Conservation (phyloP, 2,329 filamentous ascomycete genomes). For the Orbilia brochopaga region DNA sequence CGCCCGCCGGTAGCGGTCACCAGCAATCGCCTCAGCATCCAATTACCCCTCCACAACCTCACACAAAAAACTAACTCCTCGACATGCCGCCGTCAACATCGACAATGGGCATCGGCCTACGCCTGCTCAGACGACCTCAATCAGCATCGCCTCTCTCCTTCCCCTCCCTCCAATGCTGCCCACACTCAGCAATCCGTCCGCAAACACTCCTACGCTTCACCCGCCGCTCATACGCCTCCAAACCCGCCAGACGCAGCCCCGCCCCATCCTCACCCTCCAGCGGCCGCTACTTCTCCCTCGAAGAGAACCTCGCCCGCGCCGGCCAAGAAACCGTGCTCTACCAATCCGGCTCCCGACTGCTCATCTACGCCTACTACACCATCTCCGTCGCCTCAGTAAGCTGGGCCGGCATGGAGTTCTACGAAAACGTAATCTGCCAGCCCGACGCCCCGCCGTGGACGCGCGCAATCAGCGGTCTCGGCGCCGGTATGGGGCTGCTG, state of each 20-base stretch:
- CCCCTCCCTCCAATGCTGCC: no score
- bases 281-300: conserved; percentile 33
- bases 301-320: conserved; percentile 41
- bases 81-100: conserved; percentile 30
- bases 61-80: not conserved
- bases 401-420: conserved; percentile 36
- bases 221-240: conserved; percentile 37
- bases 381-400: conserved; percentile 27
- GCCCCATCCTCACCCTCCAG: conserved; percentile 2
- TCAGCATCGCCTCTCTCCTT: not conserved
- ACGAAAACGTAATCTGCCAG: conserved; percentile 30
- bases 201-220: conserved; percentile 25
- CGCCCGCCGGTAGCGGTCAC: not conserved
- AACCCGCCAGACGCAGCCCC: conserved; percentile 19
- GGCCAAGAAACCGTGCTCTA: conserved; percentile 49
- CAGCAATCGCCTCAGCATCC: not conserved
- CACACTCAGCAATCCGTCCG: conserved; percentile 18
- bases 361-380: conserved; percentile 40
- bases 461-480: conserved; percentile 15
- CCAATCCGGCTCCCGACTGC: conserved; percentile 32
- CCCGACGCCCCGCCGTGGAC: conserved; percentile 42
- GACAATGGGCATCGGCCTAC: conserved; percentile 17
- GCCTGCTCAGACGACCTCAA: conserved; percentile 29
- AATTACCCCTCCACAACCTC: not conserved
- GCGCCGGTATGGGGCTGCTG: conserved; percentile 37